phyloP scores from a whole-genome alignment of 2,329 filamentous ascomycete species.

The Westerdykella aurantiaca region DNA sequence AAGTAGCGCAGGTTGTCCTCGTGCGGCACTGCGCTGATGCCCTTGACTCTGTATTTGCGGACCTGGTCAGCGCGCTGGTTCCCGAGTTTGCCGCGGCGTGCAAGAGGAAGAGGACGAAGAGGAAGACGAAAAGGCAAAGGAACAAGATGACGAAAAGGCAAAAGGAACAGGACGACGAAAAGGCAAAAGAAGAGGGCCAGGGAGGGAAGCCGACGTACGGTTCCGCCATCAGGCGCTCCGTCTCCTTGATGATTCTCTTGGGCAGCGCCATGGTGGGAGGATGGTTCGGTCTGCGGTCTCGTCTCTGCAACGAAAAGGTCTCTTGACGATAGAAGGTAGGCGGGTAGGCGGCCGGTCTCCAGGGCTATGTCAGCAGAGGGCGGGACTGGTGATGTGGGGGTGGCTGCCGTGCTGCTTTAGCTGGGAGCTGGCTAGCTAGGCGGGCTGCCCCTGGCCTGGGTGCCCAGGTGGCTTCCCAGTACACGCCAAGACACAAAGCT shows the following conservation, averaged over 20 bases:
- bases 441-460: no score
- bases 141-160: neutral
- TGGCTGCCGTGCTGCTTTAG: conserved; percentile 5
- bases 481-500: no score
- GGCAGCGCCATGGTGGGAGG: conserved; percentile 61
- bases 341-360: no score
- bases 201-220: conserved; percentile 57
- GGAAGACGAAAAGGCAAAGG: neutral
- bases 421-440: no score
- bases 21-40: conserved; percentile 91
- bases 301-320: no score
- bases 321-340: no score
- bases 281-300: neutral
- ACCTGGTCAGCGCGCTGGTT: conserved; percentile 5
- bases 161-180: neutral
- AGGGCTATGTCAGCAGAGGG: no score
- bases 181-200: neutral
- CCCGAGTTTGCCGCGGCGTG: neutral
- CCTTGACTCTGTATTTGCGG: conserved; percentile 64
- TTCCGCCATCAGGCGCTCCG: conserved; percentile 91
- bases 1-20: conserved; percentile 98
- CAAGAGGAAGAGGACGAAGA: neutral
- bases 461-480: no score
- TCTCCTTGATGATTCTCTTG: conserved; percentile 98
- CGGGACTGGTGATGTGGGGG: conserved; percentile 1